Evolutionary conservation across 306 rosid genomes (phyloP).

Genomic region (Pterocarpus santalinus): DNA sequence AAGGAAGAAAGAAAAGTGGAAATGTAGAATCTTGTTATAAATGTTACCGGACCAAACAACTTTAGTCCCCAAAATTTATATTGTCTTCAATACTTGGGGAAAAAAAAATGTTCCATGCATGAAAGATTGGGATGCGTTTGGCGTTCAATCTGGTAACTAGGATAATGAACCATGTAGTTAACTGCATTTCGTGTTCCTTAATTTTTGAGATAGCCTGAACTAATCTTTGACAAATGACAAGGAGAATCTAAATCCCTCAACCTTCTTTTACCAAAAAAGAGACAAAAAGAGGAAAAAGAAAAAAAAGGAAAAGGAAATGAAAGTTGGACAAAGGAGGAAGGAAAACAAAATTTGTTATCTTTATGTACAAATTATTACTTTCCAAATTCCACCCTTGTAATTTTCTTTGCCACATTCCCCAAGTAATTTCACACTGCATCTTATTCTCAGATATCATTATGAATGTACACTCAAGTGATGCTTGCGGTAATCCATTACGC

Average conservation of each 20-base stretch:
- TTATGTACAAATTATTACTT: not conserved
- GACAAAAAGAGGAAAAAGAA: not conserved
- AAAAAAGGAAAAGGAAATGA: not conserved
- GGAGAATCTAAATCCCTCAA: conserved; percentile 11
- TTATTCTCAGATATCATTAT: not conserved
- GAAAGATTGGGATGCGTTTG: not conserved
- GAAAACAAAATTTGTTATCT: conserved; percentile 10
- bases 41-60: not conserved
- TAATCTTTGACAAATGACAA: not conserved
- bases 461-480: not conserved
- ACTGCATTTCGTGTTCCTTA: not conserved
- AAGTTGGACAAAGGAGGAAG: not conserved
- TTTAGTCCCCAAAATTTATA: not conserved
- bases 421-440: conserved; percentile 20
- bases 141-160: not conserved
- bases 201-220: not conserved
- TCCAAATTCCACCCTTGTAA: not conserved
- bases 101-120: not conserved
- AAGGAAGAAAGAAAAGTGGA: no score
- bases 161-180: not conserved
- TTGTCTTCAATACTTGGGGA: not conserved
- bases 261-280: not conserved
- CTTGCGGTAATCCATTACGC: not conserved
- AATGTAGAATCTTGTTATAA: no score
- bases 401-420: not conserved